Evolutionary conservation across 257 asterid genomes (phyloP), one percentile per base, ranked within the genome.

Genomic region (Nemophila menziesii): DNA sequence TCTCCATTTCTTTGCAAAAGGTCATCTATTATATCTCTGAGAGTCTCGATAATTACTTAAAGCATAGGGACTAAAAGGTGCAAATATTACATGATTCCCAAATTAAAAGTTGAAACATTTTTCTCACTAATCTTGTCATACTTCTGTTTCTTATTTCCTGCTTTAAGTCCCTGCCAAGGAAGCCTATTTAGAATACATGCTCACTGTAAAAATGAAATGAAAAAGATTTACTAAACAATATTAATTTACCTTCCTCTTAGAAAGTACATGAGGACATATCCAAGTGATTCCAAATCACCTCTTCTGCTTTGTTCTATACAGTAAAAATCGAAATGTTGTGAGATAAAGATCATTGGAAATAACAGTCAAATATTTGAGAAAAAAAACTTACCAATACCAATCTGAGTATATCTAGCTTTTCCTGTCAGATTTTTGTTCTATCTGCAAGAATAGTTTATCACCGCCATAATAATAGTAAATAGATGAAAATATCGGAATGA

Each of bases 261-360:
- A 72, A 87, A 87, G 72, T 87, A 87, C 95, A 80, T 73, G 33
- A 87, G 83, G 54, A 87, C 93, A 54, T 65, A 87, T 55, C 97
- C 97, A 60, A 87, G 97, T 58, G 97, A 87, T 66, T 87, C 97
- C 84, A 87, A 69, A 62, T 87, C 97, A 67, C 83, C 97, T 71
- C 97, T 80, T 75, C 97, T 75, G 77, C 97, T 83, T 80, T 87
- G 97, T 67, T 87, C 97, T 87, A 53, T 33, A 48, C 27, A 20
- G 20, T 15, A 27, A 20, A 14, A n/a, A 33, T 23, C 19, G 16
- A 20, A 51, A 10, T 7, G 12, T 29, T 2, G n/a, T 29, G n/a
- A n/a, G n/a, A 23, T 23, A 59, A 18, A 41, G 34, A 29, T 7
- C 12, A 29, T 7, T 29, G 36, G 36, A 29, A 2, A 5, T 29